These are phyloP conservation scores for Pulveroboletus sp. DNA, from an alignment of 768 basidiomycete genomes.

Conservation along the genomic window DNA sequence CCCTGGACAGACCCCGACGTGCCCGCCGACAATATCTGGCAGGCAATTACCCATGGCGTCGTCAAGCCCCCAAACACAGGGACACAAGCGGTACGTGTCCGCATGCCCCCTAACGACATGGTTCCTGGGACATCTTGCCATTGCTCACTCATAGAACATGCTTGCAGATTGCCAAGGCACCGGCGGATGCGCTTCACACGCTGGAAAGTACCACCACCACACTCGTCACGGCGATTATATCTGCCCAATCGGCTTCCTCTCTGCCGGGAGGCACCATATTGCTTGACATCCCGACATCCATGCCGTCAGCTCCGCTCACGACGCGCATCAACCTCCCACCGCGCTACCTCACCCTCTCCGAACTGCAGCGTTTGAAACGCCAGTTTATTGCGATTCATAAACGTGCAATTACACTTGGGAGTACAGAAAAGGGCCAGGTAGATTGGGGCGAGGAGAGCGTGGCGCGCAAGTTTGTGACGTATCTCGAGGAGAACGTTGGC, in stretches of 20 bases:
- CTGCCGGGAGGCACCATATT: slow-evolving; percentile 39
- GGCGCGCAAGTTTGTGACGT: slow-evolving; percentile 61
- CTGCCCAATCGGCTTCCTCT: slow-evolving; percentile 52
- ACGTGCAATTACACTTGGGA: slow-evolving; percentile 81
- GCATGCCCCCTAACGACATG: too few relatives aligned
- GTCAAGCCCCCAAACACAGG: slow-evolving; percentile 88
- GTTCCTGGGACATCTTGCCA: background rate
- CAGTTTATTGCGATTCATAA: slow-evolving; percentile 90
- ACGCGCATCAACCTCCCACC: slow-evolving; percentile 58
- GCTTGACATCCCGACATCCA: slow-evolving; percentile 35
- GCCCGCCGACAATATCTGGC: slow-evolving; percentile 71
- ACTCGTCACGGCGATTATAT: slow-evolving; percentile 68
- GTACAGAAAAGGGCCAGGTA: slow-evolving; percentile 69
- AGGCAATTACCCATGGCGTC: slow-evolving; percentile 68
- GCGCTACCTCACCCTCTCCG: slow-evolving; percentile 73
- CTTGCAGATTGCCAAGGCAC: slow-evolving; percentile 69
- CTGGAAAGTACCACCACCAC: slow-evolving; percentile 74
- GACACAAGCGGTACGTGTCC: slow-evolving; percentile 57
- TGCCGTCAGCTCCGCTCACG: slow-evolving; percentile 33
- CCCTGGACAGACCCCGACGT: slow-evolving; percentile 66
- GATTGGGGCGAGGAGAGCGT: slow-evolving; percentile 75
- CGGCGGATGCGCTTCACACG: slow-evolving; percentile 79
- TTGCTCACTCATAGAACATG: background rate
- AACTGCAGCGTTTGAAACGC: slow-evolving; percentile 84
- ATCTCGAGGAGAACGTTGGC: slow-evolving; percentile 63